Conservation (phyloP, 129 eudicot species). For the Helianthus tuberosus region DNA sequence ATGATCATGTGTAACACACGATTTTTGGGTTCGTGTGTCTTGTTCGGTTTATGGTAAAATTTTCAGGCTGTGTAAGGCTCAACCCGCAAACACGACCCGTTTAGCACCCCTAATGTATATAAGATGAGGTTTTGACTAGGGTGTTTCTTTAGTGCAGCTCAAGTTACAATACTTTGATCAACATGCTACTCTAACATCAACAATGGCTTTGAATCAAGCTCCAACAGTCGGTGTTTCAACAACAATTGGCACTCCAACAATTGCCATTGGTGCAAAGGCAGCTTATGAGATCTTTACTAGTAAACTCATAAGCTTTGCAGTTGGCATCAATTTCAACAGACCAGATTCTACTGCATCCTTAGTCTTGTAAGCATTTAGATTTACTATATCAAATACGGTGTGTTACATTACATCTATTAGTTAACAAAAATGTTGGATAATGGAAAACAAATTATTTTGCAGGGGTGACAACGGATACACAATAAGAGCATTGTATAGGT, state of each 20-base stretch:
- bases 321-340: conserved; percentile 31
- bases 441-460: not conserved
- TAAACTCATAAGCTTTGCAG: conserved; percentile 29
- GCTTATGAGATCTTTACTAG: conserved; percentile 32
- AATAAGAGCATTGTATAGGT: conserved; percentile 37
- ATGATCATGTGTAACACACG: too few relatives aligned
- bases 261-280: conserved; percentile 48
- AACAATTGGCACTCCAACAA: conserved; percentile 40
- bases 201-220: conserved; percentile 35
- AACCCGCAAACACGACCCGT: not conserved
- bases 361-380: conserved; percentile 38
- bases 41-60: too few relatives aligned
- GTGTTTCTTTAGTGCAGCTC: conserved; percentile 29
- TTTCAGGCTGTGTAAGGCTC: too few relatives aligned
- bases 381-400: not conserved
- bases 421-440: not conserved
- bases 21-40: too few relatives aligned
- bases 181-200: conserved; percentile 40
- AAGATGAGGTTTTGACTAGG: too few relatives aligned
- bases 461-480: conserved; percentile 51
- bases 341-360: conserved; percentile 39
- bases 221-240: conserved; percentile 41
- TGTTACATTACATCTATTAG: not conserved
- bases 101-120: not conserved
- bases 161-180: conserved; percentile 41